phyloP scores from a whole-genome alignment of 2,329 filamentous ascomycete genomes.

The Colletotrichum magnum region DNA sequence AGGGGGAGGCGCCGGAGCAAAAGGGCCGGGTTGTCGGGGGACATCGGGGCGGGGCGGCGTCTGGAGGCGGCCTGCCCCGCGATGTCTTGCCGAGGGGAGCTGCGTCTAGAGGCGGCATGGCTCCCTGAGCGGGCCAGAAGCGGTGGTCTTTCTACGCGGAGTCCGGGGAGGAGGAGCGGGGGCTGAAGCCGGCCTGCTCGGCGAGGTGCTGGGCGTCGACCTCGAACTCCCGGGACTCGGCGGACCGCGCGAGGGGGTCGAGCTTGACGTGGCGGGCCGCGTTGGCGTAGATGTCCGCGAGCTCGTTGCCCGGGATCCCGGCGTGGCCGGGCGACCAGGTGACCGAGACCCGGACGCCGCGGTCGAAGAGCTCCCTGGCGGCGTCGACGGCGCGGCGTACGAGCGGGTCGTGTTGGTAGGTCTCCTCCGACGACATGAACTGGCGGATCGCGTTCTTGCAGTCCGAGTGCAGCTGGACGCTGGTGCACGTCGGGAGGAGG shows the following conservation, averaged over 20 bases:
- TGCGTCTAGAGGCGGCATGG: too few species aligned
- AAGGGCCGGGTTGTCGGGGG: too few species aligned
- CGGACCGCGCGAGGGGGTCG: not conserved
- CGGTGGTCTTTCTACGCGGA: too few species aligned
- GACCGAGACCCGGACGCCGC: not conserved
- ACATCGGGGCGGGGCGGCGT: too few species aligned
- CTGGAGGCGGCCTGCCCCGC: too few species aligned
- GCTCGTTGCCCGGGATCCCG: conserved; percentile 22
- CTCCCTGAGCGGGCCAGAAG: too few species aligned
- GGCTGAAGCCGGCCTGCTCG: too few species aligned
- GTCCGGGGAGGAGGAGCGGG: too few species aligned
- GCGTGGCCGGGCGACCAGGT: conserved; percentile 30
- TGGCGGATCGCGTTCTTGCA: conserved; percentile 13
- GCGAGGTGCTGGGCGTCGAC: not conserved
- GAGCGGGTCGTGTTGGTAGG: conserved; percentile 6
- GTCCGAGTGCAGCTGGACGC: conserved; percentile 23
- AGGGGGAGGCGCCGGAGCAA: too few species aligned
- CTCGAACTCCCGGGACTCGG: conserved; percentile 5
- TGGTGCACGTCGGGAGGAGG: not conserved
- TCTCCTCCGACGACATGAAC: not conserved
- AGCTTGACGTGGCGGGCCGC: not conserved
- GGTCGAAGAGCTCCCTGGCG: not conserved
- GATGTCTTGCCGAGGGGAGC: too few species aligned
- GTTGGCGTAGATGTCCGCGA: not conserved
- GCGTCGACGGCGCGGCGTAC: conserved; percentile 22